Conservation (phyloP, 257 asterid genomes). For the Solanum gandarillasii region DNA sequence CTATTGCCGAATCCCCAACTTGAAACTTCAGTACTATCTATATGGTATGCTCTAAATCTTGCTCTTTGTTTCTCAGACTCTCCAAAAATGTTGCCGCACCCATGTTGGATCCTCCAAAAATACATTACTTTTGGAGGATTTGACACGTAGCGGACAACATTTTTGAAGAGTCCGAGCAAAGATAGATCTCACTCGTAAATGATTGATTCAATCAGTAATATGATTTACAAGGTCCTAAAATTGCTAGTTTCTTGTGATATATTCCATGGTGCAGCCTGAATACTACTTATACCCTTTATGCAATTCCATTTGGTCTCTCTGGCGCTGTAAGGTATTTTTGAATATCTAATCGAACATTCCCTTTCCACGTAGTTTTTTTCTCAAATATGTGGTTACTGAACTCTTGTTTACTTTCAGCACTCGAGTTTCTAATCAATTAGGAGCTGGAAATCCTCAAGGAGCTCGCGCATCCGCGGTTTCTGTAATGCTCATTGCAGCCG, state of each 20-base stretch:
- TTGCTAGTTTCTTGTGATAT: neutral
- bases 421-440: constrained; percentile 64
- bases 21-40: constrained; percentile 77
- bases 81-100: neutral
- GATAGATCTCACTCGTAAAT: neutral
- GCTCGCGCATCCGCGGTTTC: constrained; percentile 44
- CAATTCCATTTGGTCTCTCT: constrained; percentile 61
- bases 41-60: constrained; percentile 40
- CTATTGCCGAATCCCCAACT: constrained; percentile 81
- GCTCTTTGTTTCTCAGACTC: neutral
- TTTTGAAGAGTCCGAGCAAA: neutral
- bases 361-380: neutral
- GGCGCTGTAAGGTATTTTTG: constrained; percentile 62
- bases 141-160: neutral
- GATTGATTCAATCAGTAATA: neutral
- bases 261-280: constrained; percentile 27
- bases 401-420: constrained; percentile 35
- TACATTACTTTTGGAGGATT: neutral
- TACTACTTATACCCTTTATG: constrained; percentile 42
- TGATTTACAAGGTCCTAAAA: neutral
- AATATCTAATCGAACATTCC: neutral
- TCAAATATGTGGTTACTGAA: neutral
- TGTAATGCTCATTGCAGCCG: constrained; percentile 40
- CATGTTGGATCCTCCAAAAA: neutral
- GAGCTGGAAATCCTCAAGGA: constrained; percentile 57